Evolutionary conservation across 1,139 yeast genomes (phyloP).

Genomic region (Scheffersomyces illinoinensis): DNA sequence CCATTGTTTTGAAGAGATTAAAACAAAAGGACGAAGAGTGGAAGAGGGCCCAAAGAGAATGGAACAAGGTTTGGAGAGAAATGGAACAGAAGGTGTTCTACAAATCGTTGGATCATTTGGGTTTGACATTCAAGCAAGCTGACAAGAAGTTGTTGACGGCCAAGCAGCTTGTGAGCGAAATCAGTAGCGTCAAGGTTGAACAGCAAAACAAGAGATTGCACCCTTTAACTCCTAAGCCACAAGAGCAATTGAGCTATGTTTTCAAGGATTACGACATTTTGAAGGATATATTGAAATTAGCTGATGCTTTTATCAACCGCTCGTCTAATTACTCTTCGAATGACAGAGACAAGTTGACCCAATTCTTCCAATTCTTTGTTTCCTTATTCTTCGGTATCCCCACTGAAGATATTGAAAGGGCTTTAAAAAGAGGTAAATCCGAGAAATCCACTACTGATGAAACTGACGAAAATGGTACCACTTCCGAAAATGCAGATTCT

Average conservation of each 20-base stretch:
- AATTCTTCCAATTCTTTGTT: conserved; percentile 70
- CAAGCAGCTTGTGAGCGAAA: conserved; percentile 86
- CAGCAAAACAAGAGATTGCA: conserved; percentile 76
- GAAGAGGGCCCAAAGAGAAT: conserved; percentile 97
- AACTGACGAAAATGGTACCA: conserved; percentile 10
- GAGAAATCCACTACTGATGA: conserved; percentile 11
- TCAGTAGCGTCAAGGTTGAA: conserved; percentile 88
- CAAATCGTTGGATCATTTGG: conserved; percentile 92
- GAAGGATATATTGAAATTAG: conserved; percentile 69
- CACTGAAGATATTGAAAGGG: conserved; percentile 29
- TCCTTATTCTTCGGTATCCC: conserved; percentile 66
- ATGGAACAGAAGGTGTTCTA: conserved; percentile 93
- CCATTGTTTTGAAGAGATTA: conserved; percentile 84
- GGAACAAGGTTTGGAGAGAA: conserved; percentile 99
- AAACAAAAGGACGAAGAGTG: conserved; percentile 99
- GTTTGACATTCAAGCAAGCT: conserved; percentile 92
- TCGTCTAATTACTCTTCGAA: conserved; percentile 74
- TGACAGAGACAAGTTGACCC: conserved; percentile 78
- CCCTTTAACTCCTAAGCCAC: conserved; percentile 84
- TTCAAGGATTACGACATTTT: conserved; percentile 70
- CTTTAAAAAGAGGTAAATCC: conserved; percentile 21
- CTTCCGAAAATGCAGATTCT: conserved; percentile 10
- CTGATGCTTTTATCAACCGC: conserved; percentile 68
- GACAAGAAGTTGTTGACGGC: conserved; percentile 91
- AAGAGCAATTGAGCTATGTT: conserved; percentile 71